These are phyloP conservation scores for Amauroascus niger DNA, from an alignment of 2,329 filamentous ascomycete species.

Conservation along the genomic window DNA sequence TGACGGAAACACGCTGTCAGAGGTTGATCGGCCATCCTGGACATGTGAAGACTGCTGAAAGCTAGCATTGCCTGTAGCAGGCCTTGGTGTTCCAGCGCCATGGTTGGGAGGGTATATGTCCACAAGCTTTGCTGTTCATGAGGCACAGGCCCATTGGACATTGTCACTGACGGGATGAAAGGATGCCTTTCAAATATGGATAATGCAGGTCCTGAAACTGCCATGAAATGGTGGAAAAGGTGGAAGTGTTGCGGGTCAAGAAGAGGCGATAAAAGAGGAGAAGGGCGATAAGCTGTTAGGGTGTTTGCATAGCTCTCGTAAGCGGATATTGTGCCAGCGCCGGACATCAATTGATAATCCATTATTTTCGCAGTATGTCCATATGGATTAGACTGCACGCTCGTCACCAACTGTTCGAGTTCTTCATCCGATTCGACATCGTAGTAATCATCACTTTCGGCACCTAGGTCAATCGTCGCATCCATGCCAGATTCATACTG, in stretches of 20 bases:
- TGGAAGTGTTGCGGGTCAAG: conserved; percentile 69
- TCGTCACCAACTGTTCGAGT: conserved; percentile 28
- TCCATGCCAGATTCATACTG: not conserved
- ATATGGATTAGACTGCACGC: not conserved
- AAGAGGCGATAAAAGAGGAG: conserved; percentile 59
- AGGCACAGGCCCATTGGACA: conserved; percentile 52
- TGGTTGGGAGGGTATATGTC: conserved; percentile 70
- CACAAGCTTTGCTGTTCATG: conserved; percentile 50
- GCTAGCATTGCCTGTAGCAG: conserved; percentile 86
- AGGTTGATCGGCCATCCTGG: conserved; percentile 64
- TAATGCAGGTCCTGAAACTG: conserved; percentile 74
- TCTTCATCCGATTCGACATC: conserved; percentile 55
- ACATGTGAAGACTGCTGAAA: conserved; percentile 75
- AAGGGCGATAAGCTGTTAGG: conserved; percentile 58
- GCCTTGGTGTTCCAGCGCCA: conserved; percentile 74
- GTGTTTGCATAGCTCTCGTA: conserved; percentile 41
- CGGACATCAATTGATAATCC: not conserved
- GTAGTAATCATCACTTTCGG: conserved; percentile 52
- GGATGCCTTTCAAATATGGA: conserved; percentile 81
- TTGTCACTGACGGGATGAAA: conserved; percentile 58
- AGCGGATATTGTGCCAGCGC: conserved; percentile 34
- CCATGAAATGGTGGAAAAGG: conserved; percentile 86
- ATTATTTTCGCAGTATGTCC: not conserved
- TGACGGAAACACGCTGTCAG: conserved; percentile 79
- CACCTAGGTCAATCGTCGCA: conserved; percentile 26